A percentile compares a stretch with the other conserved stretches of the same genome.
Conservation (phyloP, 2,329 filamentous ascomycete species). For the Aureobasidium sp. region DNA sequence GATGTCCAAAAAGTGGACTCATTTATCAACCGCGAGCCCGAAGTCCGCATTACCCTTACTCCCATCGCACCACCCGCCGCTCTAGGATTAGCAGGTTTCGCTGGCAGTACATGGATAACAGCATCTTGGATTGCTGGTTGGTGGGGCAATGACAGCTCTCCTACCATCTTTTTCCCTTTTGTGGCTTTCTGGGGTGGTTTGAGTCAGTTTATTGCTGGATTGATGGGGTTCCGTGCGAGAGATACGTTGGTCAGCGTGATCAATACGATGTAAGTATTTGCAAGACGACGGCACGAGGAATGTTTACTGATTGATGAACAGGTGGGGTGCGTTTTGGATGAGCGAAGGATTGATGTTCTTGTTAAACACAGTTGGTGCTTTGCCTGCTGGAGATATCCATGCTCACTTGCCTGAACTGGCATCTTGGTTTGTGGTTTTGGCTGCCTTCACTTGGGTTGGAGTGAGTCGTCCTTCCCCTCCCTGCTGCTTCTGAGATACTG, state of each 20-base stretch:
- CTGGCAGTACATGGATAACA: slow-evolving; percentile 26
- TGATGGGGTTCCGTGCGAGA: slow-evolving; percentile 21
- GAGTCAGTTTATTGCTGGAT: slow-evolving; percentile 26
- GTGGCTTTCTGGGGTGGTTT: slow-evolving; percentile 25
- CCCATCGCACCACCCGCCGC: slow-evolving; percentile 28
- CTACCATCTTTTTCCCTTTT: slow-evolving; percentile 27
- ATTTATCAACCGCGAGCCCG: slow-evolving; percentile 16
- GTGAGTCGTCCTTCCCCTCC: neutral
- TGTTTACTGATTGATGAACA: neutral
- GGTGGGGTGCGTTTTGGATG: slow-evolving; percentile 25
- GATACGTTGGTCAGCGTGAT: slow-evolving; percentile 23
- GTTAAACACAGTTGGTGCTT: neutral
- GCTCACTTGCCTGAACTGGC: slow-evolving; percentile 22
- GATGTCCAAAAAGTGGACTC: neutral
- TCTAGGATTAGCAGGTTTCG: slow-evolving; percentile 26
- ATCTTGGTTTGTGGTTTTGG: slow-evolving; percentile 21
- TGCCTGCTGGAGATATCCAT: slow-evolving; percentile 16
- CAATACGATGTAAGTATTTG: slow-evolving; percentile 12
- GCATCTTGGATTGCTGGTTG: slow-evolving; percentile 20
- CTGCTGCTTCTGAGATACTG: neutral
- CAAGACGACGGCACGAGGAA: neutral
- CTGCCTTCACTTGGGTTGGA: slow-evolving; percentile 20
- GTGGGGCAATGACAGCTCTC: slow-evolving; percentile 22
- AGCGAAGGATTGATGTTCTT: slow-evolving; percentile 9
- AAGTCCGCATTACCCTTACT: slow-evolving; percentile 23